Base-by-base conservation (phyloP, 148 eudicot species). In the Rhododendron simsii region DNA sequence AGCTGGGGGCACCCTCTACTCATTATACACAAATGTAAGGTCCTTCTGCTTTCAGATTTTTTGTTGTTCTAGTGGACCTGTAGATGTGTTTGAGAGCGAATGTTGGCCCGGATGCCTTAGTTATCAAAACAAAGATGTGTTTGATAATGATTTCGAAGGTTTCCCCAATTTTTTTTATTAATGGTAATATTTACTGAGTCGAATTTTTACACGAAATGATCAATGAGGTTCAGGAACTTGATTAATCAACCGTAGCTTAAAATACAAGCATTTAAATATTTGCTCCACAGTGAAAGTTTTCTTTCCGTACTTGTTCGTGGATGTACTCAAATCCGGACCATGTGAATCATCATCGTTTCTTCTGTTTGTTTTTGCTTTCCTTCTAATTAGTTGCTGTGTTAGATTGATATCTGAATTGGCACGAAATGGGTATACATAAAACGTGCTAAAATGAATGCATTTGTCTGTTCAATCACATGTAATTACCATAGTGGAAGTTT, bases 1-100 rank as follows among this genome's bases (percentile, higher is more conserved):
- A 81, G 85, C 86, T 80, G 91, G 91, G 61, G 99, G 94, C 84
- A 92, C 91, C 85, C 84, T 95, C 11, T 96, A 90, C 89, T 92
- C 98, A 33, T 88, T 96, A 50, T 96, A 92, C 78, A 96, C 99
- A 76, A 89, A 92, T 93, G 99, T 95, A 92, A 87, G 96, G 45
- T 83, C 16, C 48, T 21, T 35, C 21, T 4, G 20, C n/a, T n/a
- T 21, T 81, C 30, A 39, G 10, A 23, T 23, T 23, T 14, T 65
- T 59, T 20, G n/a, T 21, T 21, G 81, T 20, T 78, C 6, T 11
- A 21, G 20, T 78, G 33, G 51, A 78, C 23, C 20, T 45, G 3
- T 8, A 9, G 81, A 44, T 10, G 9, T 12, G 81, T 44, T 77
- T 21, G 20, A 16, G 14, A 15, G 20, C 21, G 21, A 55, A 55